phyloP scores from a whole-genome alignment of 2,329 filamentous ascomycete species.

The Colletotrichum godetiae region DNA sequence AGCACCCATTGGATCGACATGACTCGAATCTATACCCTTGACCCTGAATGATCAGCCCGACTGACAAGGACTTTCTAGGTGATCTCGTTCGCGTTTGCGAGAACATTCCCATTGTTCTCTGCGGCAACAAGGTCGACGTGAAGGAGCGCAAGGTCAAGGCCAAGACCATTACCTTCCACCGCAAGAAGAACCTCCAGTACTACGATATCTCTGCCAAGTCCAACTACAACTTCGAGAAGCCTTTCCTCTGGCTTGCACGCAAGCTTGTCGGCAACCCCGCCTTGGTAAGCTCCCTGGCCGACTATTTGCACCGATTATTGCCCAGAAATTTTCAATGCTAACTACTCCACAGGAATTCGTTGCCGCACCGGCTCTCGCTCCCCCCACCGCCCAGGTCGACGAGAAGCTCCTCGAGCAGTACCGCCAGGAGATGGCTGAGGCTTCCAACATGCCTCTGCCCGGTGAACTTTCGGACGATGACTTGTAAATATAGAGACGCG shows the following conservation, averaged over 20 bases:
- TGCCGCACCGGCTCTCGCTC: conserved; percentile 92
- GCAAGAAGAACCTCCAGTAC: conserved; percentile 99
- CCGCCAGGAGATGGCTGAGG: conserved; percentile 87
- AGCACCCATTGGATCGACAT: conserved; percentile 4
- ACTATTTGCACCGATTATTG: background rate
- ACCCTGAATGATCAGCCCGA: background rate
- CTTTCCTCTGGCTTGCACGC: conserved; percentile 98
- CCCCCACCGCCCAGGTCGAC: conserved; percentile 92
- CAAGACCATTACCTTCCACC: conserved; percentile 99
- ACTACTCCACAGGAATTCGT: conserved; percentile 82
- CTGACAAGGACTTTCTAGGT: conserved; percentile 62
- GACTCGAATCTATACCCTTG: background rate
- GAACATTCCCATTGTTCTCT: conserved; percentile 98
- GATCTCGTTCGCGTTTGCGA: conserved; percentile 99
- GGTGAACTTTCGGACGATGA: conserved; percentile 89
- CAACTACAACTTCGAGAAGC: conserved; percentile 99
- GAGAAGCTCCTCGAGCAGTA: conserved; percentile 83
- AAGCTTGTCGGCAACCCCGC: conserved; percentile 96
- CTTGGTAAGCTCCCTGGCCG: conserved; percentile 70
- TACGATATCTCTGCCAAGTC: conserved; percentile 99
- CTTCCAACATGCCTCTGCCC: conserved; percentile 86
- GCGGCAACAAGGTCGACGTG: conserved; percentile 99
- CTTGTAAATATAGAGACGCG: conserved; percentile 56
- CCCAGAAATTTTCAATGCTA: conserved; percentile 37
- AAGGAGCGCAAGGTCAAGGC: conserved; percentile 99